phyloP scores from a whole-genome alignment of 129 eudicot genomes.

The Flaveria linearis region DNA sequence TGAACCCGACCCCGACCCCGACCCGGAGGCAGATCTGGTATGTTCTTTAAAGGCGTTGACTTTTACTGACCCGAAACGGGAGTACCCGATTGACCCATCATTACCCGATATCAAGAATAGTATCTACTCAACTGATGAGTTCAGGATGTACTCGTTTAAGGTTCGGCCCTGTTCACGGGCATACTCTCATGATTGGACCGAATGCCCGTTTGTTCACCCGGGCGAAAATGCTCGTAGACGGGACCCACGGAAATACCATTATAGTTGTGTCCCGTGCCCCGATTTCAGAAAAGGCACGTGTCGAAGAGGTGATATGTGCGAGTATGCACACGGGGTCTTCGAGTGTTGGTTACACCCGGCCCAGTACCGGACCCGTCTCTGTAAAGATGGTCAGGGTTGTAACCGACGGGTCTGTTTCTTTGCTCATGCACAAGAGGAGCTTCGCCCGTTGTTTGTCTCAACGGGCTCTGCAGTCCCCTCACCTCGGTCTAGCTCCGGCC shows the following conservation, averaged over 20 bases:
- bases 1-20: constrained; percentile 20
- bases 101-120: constrained; percentile 82
- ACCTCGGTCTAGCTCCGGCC: constrained; percentile 56
- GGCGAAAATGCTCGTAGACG: constrained; percentile 86
- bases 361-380: constrained; percentile 70
- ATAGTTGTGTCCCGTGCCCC: constrained; percentile 89
- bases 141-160: constrained; percentile 74
- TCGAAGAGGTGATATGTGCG: constrained; percentile 72
- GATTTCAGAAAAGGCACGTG: constrained; percentile 85
- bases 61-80: constrained; percentile 40
- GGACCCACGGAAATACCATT: constrained; percentile 82
- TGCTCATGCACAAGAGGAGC: constrained; percentile 77
- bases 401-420: constrained; percentile 78
- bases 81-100: constrained; percentile 73
- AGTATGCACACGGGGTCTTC: constrained; percentile 86
- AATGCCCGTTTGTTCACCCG: constrained; percentile 91
- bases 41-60: constrained; percentile 45
- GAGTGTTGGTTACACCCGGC: constrained; percentile 94
- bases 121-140: constrained; percentile 77
- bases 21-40: constrained; percentile 41
- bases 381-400: constrained; percentile 72
- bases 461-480: constrained; percentile 82
- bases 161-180: constrained; percentile 85
- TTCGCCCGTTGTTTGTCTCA: constrained; percentile 71
- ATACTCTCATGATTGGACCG: constrained; percentile 91